phyloP scores from a whole-genome alignment of 345 rosid species.

The Syzygium grande region DNA sequence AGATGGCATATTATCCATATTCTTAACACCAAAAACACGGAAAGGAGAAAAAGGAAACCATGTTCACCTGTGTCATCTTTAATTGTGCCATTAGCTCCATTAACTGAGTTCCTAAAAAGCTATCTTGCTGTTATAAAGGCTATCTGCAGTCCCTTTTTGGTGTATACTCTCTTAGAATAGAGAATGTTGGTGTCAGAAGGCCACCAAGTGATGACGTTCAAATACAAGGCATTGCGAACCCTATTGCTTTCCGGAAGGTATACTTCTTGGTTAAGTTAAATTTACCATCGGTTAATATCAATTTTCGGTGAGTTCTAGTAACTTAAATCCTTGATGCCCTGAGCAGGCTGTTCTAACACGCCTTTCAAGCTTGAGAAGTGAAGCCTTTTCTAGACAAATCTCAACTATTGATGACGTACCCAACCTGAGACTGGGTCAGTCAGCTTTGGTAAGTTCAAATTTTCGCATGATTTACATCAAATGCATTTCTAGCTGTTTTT shows the following conservation, averaged over 20 bases:
- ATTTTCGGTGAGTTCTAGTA: not conserved
- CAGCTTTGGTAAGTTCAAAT: constrained; percentile 10
- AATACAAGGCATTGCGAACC: constrained; percentile 58
- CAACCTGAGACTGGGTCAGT: constrained; percentile 23
- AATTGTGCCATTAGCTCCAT: not conserved
- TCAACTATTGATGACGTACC: constrained; percentile 44
- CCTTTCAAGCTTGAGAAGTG: constrained; percentile 50
- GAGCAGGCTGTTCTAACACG: constrained; percentile 47
- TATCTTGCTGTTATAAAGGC: constrained; percentile 23
- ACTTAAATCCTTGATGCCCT: not conserved
- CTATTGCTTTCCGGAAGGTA: constrained; percentile 64
- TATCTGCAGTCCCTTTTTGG: constrained; percentile 70
- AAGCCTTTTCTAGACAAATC: constrained; percentile 33
- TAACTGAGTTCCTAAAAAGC: not conserved
- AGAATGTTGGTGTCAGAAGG: constrained; percentile 58
- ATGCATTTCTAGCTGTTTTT: not conserved
- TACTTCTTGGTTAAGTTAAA: not conserved
- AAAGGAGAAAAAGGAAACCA: not conserved
- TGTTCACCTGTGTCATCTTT: not conserved
- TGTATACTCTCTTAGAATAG: constrained; percentile 61
- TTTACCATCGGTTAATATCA: not conserved
- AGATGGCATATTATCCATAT: not conserved
- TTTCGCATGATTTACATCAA: constrained; percentile 16
- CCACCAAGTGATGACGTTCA: constrained; percentile 61
- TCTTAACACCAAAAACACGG: not conserved